Conservation (phyloP, 2,329 filamentous ascomycete genomes). For the Bertia moriformis region DNA sequence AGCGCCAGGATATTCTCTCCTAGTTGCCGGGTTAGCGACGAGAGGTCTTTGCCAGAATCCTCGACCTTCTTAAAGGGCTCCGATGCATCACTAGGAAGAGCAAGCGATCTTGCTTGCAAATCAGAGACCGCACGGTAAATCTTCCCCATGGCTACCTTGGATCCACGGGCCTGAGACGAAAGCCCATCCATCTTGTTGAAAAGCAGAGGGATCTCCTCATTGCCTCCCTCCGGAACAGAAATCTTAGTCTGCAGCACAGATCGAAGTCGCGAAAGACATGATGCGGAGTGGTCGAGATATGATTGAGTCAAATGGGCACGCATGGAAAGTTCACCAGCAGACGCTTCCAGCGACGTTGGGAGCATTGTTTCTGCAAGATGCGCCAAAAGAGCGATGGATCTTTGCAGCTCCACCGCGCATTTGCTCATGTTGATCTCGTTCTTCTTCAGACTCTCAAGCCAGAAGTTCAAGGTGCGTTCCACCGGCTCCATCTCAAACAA, state of each 20-base stretch:
- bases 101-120: slow-evolving; percentile 34
- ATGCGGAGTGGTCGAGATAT: slow-evolving; percentile 37
- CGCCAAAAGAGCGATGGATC: slow-evolving; percentile 39
- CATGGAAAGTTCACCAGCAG: slow-evolving; percentile 38
- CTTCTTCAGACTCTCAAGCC: slow-evolving; percentile 42
- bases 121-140: slow-evolving; percentile 37
- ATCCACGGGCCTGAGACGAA: slow-evolving; percentile 34
- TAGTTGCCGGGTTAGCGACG: background rate
- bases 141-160: slow-evolving; percentile 42
- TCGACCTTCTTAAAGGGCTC: background rate
- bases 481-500: slow-evolving; percentile 49
- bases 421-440: slow-evolving; percentile 44
- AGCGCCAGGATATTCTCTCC: background rate
- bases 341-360: slow-evolving; percentile 28
- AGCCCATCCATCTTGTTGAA: slow-evolving; percentile 34
- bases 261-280: slow-evolving; percentile 30
- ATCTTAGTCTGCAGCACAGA: slow-evolving; percentile 29
- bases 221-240: slow-evolving; percentile 14
- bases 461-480: slow-evolving; percentile 45
- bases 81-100: slow-evolving; percentile 19
- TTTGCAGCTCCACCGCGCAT: slow-evolving; percentile 39
- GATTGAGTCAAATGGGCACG: slow-evolving; percentile 35
- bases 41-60: background rate
- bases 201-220: slow-evolving; percentile 20
- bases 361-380: slow-evolving; percentile 42